Base-by-base conservation (phyloP, 2,329 filamentous ascomycete species). In the Trichoderma cornu-damae region DNA sequence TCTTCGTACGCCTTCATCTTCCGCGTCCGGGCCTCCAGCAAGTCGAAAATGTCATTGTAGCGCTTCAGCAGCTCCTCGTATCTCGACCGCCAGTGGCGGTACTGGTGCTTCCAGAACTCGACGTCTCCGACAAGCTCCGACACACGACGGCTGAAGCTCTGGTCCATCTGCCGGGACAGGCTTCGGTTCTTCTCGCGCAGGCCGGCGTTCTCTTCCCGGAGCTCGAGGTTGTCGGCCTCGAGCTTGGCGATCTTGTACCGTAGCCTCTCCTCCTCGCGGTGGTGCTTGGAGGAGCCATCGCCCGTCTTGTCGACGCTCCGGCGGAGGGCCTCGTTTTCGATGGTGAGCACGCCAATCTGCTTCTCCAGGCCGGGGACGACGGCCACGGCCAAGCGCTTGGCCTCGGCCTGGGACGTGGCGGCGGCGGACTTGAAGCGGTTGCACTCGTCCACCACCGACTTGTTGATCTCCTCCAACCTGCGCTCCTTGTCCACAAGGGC, bases 321-420 rank as follows among this genome's bases (percentile, higher is more conserved):
- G 11, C 74, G 70, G 4, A 79, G 68, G 6, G 68, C 65, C 14
- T 68, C 65, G 61, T 77, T 77, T 30, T 77, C 73, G 14, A 68
- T 67, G 2, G 64, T 61, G 4, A 78, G 70, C 8, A 65, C 61
- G 32, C 63, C 65, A 53, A 75, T 67, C 58, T 74, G 69, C n/a
- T 64, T 65, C 59, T 73, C 68, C 1, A 77, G 69, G 38, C 72
- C 64, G 1, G 71, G 70, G 5, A 74, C 62, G 58, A 70, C 66
- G 59, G 67, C 64, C 22, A 68, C 64, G 24, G 62, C 57, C 4
- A 73, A 64, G 22, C 69, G 67, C 34, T 72, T 68, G 24, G 66
- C 64, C 32, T 77, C 74, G 26, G 66, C 64, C 44, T 75, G 67
- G 20, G 70, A 66, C 3, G 64, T 61, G 14, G 70, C 65, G 12